phyloP scores from a whole-genome alignment of 2,329 filamentous ascomycete genomes.

The Calonectria fujianensis region DNA sequence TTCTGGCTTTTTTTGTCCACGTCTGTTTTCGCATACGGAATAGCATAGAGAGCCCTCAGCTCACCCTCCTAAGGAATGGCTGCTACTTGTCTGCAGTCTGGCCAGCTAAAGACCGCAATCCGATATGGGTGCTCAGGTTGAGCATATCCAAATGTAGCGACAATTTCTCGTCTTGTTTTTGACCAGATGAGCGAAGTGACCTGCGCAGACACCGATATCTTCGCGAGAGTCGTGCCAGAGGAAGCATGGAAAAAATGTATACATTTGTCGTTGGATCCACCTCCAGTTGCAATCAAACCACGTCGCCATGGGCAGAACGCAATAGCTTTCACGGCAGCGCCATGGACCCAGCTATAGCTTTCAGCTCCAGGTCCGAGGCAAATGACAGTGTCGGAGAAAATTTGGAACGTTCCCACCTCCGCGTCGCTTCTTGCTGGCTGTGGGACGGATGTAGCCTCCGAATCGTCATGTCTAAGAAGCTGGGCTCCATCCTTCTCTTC shows the following conservation, averaged over 20 bases:
- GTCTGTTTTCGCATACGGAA: slow-evolving; percentile 81
- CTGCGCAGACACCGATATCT: slow-evolving; percentile 93
- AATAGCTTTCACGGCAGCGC: slow-evolving; percentile 95
- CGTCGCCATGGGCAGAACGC: slow-evolving; percentile 97
- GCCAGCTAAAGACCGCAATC: slow-evolving; percentile 96
- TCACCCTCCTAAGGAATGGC: slow-evolving; percentile 89
- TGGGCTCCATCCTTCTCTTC: slow-evolving; percentile 38
- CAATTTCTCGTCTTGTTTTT: slow-evolving; percentile 88
- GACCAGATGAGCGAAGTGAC: slow-evolving; percentile 96
- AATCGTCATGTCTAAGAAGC: slow-evolving; percentile 19
- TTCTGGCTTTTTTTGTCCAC: slow-evolving; percentile 53
- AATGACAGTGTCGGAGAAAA: slow-evolving; percentile 62
- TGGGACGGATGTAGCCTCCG: slow-evolving; percentile 1
- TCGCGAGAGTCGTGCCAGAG: slow-evolving; percentile 89
- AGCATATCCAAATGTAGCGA: slow-evolving; percentile 94
- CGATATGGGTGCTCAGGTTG: slow-evolving; percentile 92
- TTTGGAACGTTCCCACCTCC: slow-evolving; percentile 52
- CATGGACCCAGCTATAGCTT: slow-evolving; percentile 85
- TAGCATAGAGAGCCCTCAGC: slow-evolving; percentile 88
- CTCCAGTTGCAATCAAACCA: slow-evolving; percentile 90
- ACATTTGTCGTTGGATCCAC: slow-evolving; percentile 94
- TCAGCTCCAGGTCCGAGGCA: slow-evolving; percentile 74
- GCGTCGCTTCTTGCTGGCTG: slow-evolving; percentile 10
- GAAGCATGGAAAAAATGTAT: slow-evolving; percentile 96
- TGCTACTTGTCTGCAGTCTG: slow-evolving; percentile 89